Percentiles rank a stretch among this genome's conserved stretches.
These are phyloP conservation scores for Calonectria pauciramosa DNA, from an alignment of 2,329 filamentous ascomycete genomes.

Conservation along the genomic window DNA sequence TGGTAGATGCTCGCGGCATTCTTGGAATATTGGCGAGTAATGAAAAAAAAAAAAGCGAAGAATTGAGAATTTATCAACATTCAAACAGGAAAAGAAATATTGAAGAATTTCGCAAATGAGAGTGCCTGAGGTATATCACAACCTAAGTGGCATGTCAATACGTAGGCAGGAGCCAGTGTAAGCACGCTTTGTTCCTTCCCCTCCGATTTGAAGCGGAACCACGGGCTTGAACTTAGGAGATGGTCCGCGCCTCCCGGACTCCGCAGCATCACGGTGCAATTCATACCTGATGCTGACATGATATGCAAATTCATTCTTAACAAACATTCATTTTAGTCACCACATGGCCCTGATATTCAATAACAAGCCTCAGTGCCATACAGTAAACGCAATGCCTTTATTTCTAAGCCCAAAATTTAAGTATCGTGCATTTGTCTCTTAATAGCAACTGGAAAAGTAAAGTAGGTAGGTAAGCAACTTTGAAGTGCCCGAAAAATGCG, in stretches of 20 bases:
- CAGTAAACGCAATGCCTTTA: conserved; percentile 6
- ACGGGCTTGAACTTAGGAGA: not conserved
- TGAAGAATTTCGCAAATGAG: not conserved
- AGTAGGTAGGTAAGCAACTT: conserved; percentile 37
- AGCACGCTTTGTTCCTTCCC: conserved; percentile 20
- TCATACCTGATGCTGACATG: not conserved
- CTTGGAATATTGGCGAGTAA: not conserved
- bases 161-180: not conserved
- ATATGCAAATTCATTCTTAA: not conserved
- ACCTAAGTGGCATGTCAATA: not conserved
- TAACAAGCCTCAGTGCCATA: not conserved
- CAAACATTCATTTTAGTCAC: not conserved
- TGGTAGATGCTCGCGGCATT: conserved; percentile 48
- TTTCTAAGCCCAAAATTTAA: conserved; percentile 1
- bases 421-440: conserved; percentile 22
- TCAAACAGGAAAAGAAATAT: not conserved
- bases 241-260: conserved; percentile 2
- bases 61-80: not conserved
- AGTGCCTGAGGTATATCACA: conserved; percentile 6
- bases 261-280: not conserved
- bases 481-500: conserved; percentile 34
- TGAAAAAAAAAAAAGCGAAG: not conserved
- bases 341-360: not conserved
- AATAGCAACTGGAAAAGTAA: conserved; percentile 13
- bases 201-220: conserved; percentile 20